These are phyloP conservation scores for Acmispon strigosus DNA, from an alignment of 306 rosid species.

Conservation along the genomic window DNA sequence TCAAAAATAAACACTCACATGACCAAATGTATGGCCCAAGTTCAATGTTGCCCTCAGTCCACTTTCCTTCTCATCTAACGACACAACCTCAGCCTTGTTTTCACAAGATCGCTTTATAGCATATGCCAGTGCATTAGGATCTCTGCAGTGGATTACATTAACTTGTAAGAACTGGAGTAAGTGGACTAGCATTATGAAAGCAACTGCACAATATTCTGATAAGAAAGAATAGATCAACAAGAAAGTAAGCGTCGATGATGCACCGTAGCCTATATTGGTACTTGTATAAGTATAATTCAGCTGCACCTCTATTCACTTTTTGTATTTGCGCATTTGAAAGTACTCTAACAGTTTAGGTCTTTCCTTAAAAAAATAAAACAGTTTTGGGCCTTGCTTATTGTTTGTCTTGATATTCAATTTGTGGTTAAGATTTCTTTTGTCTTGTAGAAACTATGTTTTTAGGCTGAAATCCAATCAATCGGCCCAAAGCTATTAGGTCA, in stretches of 20 bases:
- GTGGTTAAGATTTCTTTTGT: no score
- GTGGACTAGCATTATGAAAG: not conserved
- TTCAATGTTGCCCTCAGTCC: slow-evolving; percentile 93
- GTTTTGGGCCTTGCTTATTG: no score
- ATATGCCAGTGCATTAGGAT: slow-evolving; percentile 67
- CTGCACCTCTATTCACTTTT: not conserved
- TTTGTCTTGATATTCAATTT: no score
- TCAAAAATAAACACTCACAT: slow-evolving; percentile 46
- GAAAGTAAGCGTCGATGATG: not conserved
- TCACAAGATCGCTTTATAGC: slow-evolving; percentile 96
- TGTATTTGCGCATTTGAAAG: no score
- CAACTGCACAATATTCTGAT: not conserved
- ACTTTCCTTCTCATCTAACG: slow-evolving; percentile 91
- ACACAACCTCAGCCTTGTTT: slow-evolving; percentile 93
- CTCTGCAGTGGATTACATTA: slow-evolving; percentile 47
- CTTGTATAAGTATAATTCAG: not conserved
- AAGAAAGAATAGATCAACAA: not conserved
- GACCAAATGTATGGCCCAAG: slow-evolving; percentile 98
- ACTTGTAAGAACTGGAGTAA: slow-evolving; percentile 5
- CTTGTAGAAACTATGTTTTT: no score
- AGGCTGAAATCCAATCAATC: no score
- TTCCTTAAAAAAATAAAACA: no score
- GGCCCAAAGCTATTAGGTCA: no score
- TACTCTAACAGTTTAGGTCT: no score
- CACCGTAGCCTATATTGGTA: not conserved